phyloP scores from a whole-genome alignment of 1,284 basidiomycete species.

The Golubevia sp. region DNA sequence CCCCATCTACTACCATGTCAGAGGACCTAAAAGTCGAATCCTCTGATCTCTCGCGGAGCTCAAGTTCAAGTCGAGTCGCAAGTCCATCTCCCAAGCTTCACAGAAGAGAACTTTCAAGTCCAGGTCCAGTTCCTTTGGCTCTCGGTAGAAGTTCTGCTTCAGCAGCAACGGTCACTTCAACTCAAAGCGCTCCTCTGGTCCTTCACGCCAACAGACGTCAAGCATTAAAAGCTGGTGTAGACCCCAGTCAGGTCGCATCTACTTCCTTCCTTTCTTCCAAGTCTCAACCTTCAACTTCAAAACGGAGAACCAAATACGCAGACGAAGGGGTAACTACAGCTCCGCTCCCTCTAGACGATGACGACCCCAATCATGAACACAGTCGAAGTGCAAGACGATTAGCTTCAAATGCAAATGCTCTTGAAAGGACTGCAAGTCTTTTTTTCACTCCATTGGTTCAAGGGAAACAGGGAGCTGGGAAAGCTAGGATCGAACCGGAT shows the following conservation, averaged over 20 bases:
- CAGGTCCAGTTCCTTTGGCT: background rate
- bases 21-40: slow-evolving; percentile 10
- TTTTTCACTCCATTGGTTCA: background rate
- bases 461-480: background rate
- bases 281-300: background rate
- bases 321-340: background rate
- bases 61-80: background rate
- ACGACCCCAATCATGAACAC: background rate
- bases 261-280: background rate
- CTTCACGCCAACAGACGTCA: slow-evolving; percentile 30
- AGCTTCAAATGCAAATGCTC: background rate
- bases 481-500: background rate
- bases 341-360: background rate
- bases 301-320: background rate
- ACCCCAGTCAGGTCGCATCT: background rate
- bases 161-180: slow-evolving; percentile 12
- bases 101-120: background rate
- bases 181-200: slow-evolving; percentile 16
- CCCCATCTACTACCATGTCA: background rate
- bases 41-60: background rate
- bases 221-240: slow-evolving; percentile 11
- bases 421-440: background rate
- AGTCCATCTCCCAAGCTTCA: background rate
- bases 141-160: background rate
- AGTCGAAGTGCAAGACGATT: background rate